Evolutionary conservation across 1,284 basidiomycete genomes (phyloP).

Genomic region (Ceratobasidium sp.): DNA sequence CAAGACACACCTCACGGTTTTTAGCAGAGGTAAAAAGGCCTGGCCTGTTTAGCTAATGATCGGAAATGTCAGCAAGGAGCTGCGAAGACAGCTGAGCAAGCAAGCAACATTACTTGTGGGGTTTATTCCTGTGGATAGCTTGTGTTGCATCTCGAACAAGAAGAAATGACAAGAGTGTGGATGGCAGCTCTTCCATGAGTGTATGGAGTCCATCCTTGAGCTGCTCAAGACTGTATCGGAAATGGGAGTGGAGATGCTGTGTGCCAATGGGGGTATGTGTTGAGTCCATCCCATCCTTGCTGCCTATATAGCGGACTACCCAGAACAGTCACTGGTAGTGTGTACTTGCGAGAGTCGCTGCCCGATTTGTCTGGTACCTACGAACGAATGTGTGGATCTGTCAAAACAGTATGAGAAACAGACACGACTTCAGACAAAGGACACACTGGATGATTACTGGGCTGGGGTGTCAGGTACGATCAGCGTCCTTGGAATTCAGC

Average conservation of each 20-base stretch:
- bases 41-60: slow-evolving; percentile 37
- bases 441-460: not conserved
- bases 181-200: slow-evolving; percentile 48
- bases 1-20: not conserved
- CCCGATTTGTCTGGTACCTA: slow-evolving; percentile 14
- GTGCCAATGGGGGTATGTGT: slow-evolving; percentile 46
- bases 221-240: slow-evolving; percentile 42
- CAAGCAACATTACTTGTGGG: slow-evolving; percentile 39
- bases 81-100: not conserved
- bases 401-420: not conserved
- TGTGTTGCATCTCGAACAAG: not conserved
- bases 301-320: slow-evolving; percentile 50
- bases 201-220: slow-evolving; percentile 45
- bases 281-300: slow-evolving; percentile 48
- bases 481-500: not conserved
- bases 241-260: slow-evolving; percentile 42
- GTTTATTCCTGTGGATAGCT: slow-evolving; percentile 31
- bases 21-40: not conserved
- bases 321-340: slow-evolving; percentile 48
- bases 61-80: slow-evolving; percentile 45
- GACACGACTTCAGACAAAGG: not conserved
- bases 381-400: not conserved
- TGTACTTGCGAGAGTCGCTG: slow-evolving; percentile 42
- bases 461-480: not conserved
- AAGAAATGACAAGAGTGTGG: not conserved